phyloP scores from a whole-genome alignment of 106 monocot genomes.

The Apostasia ramifera region DNA sequence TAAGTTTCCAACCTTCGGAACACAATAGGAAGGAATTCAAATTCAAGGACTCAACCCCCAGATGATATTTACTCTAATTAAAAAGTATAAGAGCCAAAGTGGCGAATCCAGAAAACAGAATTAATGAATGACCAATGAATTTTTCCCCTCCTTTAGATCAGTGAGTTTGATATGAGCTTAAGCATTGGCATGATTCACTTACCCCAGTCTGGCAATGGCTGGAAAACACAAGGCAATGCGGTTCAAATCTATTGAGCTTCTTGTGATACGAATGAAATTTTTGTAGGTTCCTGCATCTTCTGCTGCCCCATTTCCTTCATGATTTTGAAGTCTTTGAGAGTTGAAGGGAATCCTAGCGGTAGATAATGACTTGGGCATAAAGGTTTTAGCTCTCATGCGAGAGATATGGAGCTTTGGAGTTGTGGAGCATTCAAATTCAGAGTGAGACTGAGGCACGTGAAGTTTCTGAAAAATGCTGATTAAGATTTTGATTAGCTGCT shows the following conservation, averaged over 20 bases:
- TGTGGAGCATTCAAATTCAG: slow-evolving; percentile 11
- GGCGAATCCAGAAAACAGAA: no score
- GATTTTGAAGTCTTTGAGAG: slow-evolving; percentile 16
- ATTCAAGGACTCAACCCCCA: no score
- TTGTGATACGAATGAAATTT: slow-evolving; percentile 45
- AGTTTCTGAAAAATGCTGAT: slow-evolving; percentile 69
- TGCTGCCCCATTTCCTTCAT: slow-evolving; percentile 20
- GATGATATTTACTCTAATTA: no score
- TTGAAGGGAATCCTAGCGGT: slow-evolving; percentile 19
- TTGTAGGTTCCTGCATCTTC: slow-evolving; percentile 38
- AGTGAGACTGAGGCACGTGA: slow-evolving; percentile 15
- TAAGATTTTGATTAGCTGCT: slow-evolving; percentile 48
- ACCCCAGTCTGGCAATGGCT: slow-evolving; percentile 56
- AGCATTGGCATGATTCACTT: slow-evolving; percentile 1
- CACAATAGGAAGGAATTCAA: no score
- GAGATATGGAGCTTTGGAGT: slow-evolving; percentile 48
- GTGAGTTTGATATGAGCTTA: no score
- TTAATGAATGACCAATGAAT: no score
- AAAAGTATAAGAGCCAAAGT: no score
- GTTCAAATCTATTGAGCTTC: slow-evolving; percentile 44
- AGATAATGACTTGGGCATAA: slow-evolving; percentile 26
- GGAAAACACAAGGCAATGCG: slow-evolving; percentile 36
- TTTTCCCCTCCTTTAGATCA: no score
- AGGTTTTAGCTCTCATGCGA: slow-evolving; percentile 60
- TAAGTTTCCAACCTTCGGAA: no score